Evolutionary conservation across 495 filamentous ascomycete species (phyloP).

Genomic region (Parathielavia hyrcaniae): DNA sequence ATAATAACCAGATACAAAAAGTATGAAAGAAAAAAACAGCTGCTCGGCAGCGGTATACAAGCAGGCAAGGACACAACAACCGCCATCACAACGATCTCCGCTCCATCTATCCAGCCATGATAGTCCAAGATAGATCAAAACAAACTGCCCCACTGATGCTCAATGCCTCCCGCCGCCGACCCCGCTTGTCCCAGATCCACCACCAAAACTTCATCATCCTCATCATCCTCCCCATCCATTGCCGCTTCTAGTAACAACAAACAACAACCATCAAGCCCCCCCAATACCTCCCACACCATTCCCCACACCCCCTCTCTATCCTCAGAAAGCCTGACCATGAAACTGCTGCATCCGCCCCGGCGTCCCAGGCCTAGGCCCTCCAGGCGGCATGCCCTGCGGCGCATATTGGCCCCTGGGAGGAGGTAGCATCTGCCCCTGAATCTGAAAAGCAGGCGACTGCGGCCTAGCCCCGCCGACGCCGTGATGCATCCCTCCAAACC

Average conservation of each 20-base stretch:
- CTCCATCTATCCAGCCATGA: conserved; percentile 4
- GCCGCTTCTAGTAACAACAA: neutral
- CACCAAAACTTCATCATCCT: neutral
- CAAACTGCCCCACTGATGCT: neutral
- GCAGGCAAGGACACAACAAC: neutral
- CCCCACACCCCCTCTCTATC: too few species aligned
- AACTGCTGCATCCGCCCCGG: conserved; percentile 29
- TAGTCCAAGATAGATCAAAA: neutral
- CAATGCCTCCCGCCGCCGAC: neutral
- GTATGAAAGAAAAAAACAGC: neutral
- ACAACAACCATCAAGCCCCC: conserved; percentile 13
- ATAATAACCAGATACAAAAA: neutral
- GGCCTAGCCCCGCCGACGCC: conserved; percentile 17
- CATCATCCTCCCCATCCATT: neutral
- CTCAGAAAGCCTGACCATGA: conserved; percentile 39
- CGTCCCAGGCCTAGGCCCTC: conserved; percentile 26
- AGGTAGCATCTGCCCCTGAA: too few species aligned
- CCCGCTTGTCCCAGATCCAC: neutral
- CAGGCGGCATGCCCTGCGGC: conserved; percentile 11
- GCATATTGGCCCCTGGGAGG: conserved; percentile 32
- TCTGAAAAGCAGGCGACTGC: conserved; percentile 28
- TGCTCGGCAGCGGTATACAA: neutral
- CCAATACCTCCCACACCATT: conserved; percentile 21
- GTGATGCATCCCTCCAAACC: conserved; percentile 23
- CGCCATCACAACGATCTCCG: neutral